A percentile compares a stretch with the other conserved stretches of the same genome.
These are phyloP conservation scores for Neofusicoccum laricinum DNA, from an alignment of 2,329 filamentous ascomycete genomes.

Conservation along the genomic window DNA sequence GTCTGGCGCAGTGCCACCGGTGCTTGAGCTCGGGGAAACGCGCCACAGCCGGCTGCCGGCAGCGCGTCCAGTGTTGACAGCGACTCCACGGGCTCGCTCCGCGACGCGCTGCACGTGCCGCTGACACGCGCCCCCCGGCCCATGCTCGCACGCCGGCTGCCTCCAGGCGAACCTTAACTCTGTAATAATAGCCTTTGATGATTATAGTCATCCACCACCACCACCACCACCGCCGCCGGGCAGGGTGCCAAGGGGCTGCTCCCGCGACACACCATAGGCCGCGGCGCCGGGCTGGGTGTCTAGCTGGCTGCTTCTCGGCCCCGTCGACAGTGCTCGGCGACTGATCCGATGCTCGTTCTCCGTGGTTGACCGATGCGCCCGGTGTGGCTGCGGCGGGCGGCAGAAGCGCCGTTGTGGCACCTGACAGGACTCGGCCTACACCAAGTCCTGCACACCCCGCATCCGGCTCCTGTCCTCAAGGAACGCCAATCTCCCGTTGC, in stretches of 20 bases:
- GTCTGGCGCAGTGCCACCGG: neutral
- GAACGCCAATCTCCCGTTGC: neutral
- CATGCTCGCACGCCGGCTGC: neutral
- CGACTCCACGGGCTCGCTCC: no score
- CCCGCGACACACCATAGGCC: neutral
- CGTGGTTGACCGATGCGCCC: neutral
- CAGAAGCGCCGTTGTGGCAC: neutral
- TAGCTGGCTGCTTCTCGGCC: neutral
- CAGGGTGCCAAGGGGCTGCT: neutral
- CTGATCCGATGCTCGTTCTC: neutral
- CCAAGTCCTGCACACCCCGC: neutral
- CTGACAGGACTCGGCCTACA: neutral
- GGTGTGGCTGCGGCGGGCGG: neutral
- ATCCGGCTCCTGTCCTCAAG: neutral
- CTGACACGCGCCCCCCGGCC: no score
- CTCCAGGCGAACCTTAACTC: neutral
- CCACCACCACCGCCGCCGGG: no score
- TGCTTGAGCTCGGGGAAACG: neutral
- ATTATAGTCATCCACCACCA: no score
- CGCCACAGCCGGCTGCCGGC: slow-evolving; percentile 3
- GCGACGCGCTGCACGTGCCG: neutral
- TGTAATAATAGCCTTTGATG: neutral
- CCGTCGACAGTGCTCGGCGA: neutral
- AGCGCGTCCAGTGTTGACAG: neutral
- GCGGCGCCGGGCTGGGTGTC: neutral